Evolutionary conservation across 106 monocot genomes (phyloP).

Genomic region (Allium fistulosum): DNA sequence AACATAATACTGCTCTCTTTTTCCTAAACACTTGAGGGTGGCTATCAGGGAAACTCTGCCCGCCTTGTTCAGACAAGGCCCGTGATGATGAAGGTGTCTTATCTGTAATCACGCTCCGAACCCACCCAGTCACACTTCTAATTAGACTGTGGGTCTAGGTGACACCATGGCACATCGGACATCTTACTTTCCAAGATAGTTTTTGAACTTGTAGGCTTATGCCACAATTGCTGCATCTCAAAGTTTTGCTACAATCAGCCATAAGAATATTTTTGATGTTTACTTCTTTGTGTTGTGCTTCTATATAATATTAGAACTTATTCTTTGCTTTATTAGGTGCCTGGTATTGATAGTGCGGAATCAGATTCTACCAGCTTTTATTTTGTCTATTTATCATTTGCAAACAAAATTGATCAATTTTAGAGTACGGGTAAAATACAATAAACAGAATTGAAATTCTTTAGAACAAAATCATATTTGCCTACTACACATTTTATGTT

Average conservation of each 20-base stretch:
- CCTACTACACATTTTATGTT: too few species aligned
- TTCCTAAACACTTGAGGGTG: slow-evolving; percentile 22
- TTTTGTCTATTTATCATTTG: not conserved
- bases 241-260: not conserved
- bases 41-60: slow-evolving; percentile 5
- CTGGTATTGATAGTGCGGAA: not conserved
- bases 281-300: not conserved
- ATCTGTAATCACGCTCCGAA: slow-evolving; percentile 17
- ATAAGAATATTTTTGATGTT: not conserved
- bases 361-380: not conserved
- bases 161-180: slow-evolving; percentile 22
- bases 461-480: too few species aligned
- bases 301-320: not conserved
- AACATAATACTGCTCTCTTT: slow-evolving; percentile 42
- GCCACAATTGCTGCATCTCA: slow-evolving; percentile 25
- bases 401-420: too few species aligned
- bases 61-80: not conserved
- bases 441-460: too few species aligned
- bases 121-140: slow-evolving; percentile 22
- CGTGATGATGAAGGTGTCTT: not conserved
- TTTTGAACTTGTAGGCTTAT: slow-evolving; percentile 9
- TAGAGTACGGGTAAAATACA: too few species aligned
- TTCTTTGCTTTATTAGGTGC: not conserved
- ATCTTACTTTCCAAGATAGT: slow-evolving; percentile 13
- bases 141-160: not conserved